Evolutionary conservation across 2,329 filamentous ascomycete genomes (phyloP), one percentile per base, ranked within the genome.

Genomic region (Xylaria multiplex): DNA sequence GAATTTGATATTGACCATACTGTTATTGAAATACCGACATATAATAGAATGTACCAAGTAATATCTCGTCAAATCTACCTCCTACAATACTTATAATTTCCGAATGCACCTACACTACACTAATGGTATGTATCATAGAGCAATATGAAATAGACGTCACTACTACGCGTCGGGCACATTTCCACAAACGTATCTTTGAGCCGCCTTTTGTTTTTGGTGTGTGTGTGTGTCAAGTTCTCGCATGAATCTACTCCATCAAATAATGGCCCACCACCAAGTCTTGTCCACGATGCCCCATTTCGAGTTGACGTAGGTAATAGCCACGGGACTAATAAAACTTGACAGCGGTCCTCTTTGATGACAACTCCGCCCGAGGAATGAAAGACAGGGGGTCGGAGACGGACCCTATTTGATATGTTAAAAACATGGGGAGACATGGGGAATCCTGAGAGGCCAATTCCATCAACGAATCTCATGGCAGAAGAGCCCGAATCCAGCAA

Each of bases 321-420:
- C 22, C 35, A 58, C 24, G 42, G 50, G 35, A 48, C 46, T 52
- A 6, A 48, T 6, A 24, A 54, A 19, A 48, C 52, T 53, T 27
- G 37, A 32, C 40, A 19, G 16, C 14, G 32, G 35, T 62, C 27
- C 59, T 40, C 27, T 59, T 42, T 52, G 52, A 59, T 27, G 40
- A 54, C 40, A 48, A 48, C 45, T 64, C 60, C 50, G 54, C 54
- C 48, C 6, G 45, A 46, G 43, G 46, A 35, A 30, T 16, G 52
- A 62, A 13, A 13, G 35, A 50, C 35, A 37, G 40, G 32, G 27
- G 57, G 13, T 49, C 62, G 67, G 62, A 67, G 55, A 46, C 46
- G 30, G 64, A 46, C 62, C 67, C 65, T 62, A 65, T 69, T 69
- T 52, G 67, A 67, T 37, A 62, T 30, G n/a, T 30, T 50, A 59